A percentile compares a stretch with the other conserved stretches of the same genome.
Evolutionary conservation across 1,284 basidiomycete genomes (phyloP).

Genomic region (Puccinia polysora): DNA sequence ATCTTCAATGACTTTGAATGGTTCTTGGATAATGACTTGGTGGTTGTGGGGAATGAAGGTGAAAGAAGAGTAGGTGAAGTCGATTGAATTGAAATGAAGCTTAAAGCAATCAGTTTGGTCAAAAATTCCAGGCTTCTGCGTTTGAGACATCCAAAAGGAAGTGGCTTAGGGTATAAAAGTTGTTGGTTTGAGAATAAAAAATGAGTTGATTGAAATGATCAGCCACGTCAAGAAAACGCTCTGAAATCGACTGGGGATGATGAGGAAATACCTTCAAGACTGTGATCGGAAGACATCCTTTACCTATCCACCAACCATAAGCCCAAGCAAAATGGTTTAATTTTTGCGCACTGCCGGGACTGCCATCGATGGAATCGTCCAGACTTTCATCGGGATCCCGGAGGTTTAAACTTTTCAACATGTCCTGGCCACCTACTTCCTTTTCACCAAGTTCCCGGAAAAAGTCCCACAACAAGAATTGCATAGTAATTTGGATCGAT

Average conservation of each 20-base stretch:
- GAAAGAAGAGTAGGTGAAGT: slow-evolving; percentile 24
- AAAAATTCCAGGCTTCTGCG: slow-evolving; percentile 18
- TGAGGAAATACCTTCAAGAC: slow-evolving; percentile 67
- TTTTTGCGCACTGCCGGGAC: slow-evolving; percentile 58
- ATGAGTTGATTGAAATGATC: not conserved
- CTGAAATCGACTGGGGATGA: not conserved
- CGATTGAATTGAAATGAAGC: slow-evolving; percentile 21
- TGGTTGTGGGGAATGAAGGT: not conserved
- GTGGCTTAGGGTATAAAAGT: slow-evolving; percentile 1
- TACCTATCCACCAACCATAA: slow-evolving; percentile 78
- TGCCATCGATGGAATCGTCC: slow-evolving; percentile 49
- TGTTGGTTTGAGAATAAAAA: not conserved
- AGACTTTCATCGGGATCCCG: slow-evolving; percentile 41
- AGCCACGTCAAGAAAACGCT: not conserved
- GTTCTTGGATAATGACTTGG: not conserved
- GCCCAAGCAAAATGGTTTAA: slow-evolving; percentile 66
- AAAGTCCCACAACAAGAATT: slow-evolving; percentile 97
- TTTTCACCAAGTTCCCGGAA: slow-evolving; percentile 82
- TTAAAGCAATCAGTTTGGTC: slow-evolving; percentile 6
- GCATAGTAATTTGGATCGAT: slow-evolving; percentile 82
- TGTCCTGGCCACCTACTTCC: slow-evolving; percentile 71
- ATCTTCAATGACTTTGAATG: slow-evolving; percentile 2
- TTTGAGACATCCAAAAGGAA: slow-evolving; percentile 22
- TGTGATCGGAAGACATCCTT: slow-evolving; percentile 65
- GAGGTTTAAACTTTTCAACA: slow-evolving; percentile 62